Percentiles rank a stretch among this genome's conserved stretches.
These are phyloP conservation scores for Blepharisma stoltei DNA, from an alignment of 73 alveolate genomes.

Conservation along the genomic window DNA sequence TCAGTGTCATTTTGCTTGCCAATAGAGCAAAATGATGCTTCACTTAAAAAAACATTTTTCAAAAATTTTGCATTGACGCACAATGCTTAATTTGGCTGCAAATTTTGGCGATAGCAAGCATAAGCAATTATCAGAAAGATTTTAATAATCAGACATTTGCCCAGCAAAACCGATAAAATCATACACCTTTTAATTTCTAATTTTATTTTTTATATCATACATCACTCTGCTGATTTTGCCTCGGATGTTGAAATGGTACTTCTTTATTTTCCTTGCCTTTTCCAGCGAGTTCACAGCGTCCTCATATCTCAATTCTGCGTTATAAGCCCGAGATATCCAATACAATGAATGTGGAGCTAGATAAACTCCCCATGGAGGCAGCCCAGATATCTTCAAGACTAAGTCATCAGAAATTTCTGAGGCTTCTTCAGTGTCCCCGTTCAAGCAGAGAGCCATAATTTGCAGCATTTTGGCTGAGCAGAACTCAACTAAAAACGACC, in stretches of 20 bases:
- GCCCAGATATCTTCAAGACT: not conserved
- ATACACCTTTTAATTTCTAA: not conserved
- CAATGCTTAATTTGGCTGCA: too few relatives aligned
- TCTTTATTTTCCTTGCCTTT: conserved; percentile 41
- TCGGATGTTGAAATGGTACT: conserved; percentile 35
- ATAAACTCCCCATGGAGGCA: conserved; percentile 34
- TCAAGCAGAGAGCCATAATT: conserved; percentile 45
- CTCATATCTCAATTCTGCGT: conserved; percentile 37
- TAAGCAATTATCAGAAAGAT: too few relatives aligned
- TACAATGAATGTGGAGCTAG: conserved; percentile 43
- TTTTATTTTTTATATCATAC: conserved; percentile 31
- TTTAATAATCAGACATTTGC: too few relatives aligned
- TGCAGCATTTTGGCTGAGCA: conserved; percentile 47
- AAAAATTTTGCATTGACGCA: too few relatives aligned
- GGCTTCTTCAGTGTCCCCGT: conserved; percentile 60
- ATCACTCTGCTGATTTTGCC: conserved; percentile 41
- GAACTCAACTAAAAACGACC: conserved; percentile 36
- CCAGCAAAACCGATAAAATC: too few relatives aligned
- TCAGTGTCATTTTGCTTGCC: too few relatives aligned
- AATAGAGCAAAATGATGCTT: too few relatives aligned
- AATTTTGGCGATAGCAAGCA: too few relatives aligned
- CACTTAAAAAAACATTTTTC: too few relatives aligned
- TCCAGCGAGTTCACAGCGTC: conserved; percentile 35
- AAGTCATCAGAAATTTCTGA: conserved; percentile 32
- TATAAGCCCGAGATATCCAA: conserved; percentile 48